Base-by-base conservation (phyloP, 306 rosid species). In the Rubus idaeus region DNA sequence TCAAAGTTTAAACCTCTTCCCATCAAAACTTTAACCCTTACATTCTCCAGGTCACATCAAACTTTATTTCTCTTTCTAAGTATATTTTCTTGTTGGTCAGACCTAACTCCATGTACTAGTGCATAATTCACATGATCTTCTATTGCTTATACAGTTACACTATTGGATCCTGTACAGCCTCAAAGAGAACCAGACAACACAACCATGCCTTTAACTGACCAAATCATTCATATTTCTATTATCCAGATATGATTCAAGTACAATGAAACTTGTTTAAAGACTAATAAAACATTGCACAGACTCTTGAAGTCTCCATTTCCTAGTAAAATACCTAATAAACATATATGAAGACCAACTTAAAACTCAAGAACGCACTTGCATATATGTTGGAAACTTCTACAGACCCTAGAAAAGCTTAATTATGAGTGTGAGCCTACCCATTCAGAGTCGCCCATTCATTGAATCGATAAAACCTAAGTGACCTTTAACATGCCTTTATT, bases 11-110 rank as follows among this genome's bases (percentile, higher is more conserved):
- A 10, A 58, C 21, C 14, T 21, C 20, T 20, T 26, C 40, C 65
- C 7, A 5, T 37, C 75, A 9, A 6, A 69, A 71, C 75, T 46
- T 49, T 14, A 70, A 70, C 60, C 74, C 14, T 49, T 70, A 49
- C 21, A 20, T 30, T 69, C 2, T 12, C 20, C 4, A 3, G 18
- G 40, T 23, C 65, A 61, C 17, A 61, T 30, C 65, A 10, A 60
- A 23, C 65, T 26, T 21, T 26, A 26, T 10, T 0, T 11, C 40
- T 23, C 61, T 8, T 57, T 20, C 5, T 57, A 57, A 21, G 63
- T 1, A 53, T 2, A 14, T 55, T 20, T n/a, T 20, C 61, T 55
- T 51, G 20, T 4, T 55, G 61, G 26, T n/a, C 61, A 55, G 61
- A 55, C 61, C 26, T 56, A 4, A 30, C 41, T 30, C 65, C 8